Percentiles rank a stretch among this genome's conserved stretches.
These are phyloP conservation scores for Neurospora terricola DNA, from an alignment of 495 filamentous ascomycete species.

Conservation along the genomic window DNA sequence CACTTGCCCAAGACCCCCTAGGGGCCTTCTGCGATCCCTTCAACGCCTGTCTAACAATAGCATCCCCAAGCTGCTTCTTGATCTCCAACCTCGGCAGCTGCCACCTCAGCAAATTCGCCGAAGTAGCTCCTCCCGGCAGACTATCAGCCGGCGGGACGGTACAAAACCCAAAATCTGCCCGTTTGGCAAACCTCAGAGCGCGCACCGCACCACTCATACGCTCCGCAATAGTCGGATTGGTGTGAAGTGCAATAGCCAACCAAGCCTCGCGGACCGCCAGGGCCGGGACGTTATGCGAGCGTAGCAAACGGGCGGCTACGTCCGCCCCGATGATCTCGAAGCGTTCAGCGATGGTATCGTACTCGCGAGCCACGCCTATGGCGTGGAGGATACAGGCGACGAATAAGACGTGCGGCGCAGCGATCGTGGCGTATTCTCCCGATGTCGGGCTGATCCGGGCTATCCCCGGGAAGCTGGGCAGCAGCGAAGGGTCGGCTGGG, in stretches of 20 bases:
- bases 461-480: neutral
- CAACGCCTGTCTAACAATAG: conserved; percentile 33
- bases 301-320: conserved; percentile 25
- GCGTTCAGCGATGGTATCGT: conserved; percentile 27
- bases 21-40: conserved; percentile 32
- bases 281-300: conserved; percentile 15
- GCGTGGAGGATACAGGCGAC: conserved; percentile 38
- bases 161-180: conserved; percentile 31
- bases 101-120: conserved; percentile 16
- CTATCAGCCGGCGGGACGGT: neutral
- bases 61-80: conserved; percentile 38
- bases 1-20: conserved; percentile 21
- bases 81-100: conserved; percentile 26
- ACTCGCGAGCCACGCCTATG: conserved; percentile 26
- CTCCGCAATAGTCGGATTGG: conserved; percentile 34
- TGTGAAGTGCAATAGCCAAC: conserved; percentile 37
- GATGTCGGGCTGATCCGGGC: conserved; percentile 1
- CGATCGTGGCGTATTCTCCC: conserved; percentile 2
- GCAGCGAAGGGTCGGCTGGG: neutral
- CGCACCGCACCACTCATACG: conserved; percentile 26
- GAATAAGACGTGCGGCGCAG: conserved; percentile 21
- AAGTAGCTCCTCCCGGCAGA: conserved; percentile 3
- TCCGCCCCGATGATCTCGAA: conserved; percentile 42
- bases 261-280: conserved; percentile 30
- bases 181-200: conserved; percentile 28